Evolutionary conservation across 202 grass and related monocot species (phyloP).

Genomic region (Digitaria exilis): DNA sequence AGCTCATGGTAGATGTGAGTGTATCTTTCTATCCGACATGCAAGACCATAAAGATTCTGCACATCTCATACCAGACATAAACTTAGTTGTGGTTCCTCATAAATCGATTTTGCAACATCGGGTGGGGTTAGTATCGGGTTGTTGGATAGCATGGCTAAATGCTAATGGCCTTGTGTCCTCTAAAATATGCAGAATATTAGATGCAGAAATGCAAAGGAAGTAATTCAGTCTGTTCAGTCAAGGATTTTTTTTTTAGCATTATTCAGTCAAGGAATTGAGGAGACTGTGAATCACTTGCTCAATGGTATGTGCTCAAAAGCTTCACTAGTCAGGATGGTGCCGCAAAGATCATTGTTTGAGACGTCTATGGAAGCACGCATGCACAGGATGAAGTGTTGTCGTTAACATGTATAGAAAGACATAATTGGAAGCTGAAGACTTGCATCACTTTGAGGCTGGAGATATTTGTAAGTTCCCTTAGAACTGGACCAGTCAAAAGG

Average conservation of each 20-base stretch:
- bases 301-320: conserved; percentile 65
- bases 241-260: too few relatives aligned
- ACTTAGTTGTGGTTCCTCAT: background rate
- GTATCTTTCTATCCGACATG: background rate
- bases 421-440: conserved; percentile 37
- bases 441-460: conserved; percentile 73
- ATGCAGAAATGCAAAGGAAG: conserved; percentile 1
- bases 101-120: background rate
- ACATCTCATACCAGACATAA: background rate
- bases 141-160: background rate
- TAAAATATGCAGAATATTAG: background rate
- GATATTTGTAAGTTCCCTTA: conserved; percentile 60
- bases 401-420: conserved; percentile 22
- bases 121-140: background rate
- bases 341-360: conserved; percentile 76
- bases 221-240: background rate
- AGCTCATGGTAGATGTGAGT: background rate
- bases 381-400: conserved; percentile 16
- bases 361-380: conserved; percentile 54
- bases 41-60: background rate
- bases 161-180: background rate
- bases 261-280: background rate
- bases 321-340: conserved; percentile 70
- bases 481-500: conserved; percentile 61
- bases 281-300: conserved; percentile 45